Conservation (phyloP, 1,284 basidiomycete species). For the Ganoderma meredithae region DNA sequence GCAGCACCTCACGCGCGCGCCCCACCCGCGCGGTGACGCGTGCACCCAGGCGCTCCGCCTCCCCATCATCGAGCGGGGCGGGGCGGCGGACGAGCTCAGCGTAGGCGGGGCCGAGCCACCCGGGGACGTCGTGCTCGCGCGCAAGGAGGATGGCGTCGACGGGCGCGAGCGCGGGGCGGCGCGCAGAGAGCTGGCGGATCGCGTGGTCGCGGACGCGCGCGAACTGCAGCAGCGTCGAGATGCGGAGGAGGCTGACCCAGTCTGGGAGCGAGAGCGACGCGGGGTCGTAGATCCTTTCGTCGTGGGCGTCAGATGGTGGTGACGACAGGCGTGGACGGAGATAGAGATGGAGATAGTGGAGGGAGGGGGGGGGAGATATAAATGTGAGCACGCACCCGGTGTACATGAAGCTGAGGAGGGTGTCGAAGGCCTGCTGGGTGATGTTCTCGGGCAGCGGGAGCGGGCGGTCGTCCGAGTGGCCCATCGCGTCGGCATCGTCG, state of each 20-base stretch:
- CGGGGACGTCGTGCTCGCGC: slow-evolving; percentile 44
- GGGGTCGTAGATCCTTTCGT: slow-evolving; percentile 38
- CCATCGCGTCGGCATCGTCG: slow-evolving; percentile 29
- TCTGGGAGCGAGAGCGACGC: slow-evolving; percentile 37
- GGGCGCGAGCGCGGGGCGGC: slow-evolving; percentile 38
- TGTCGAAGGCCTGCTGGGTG: slow-evolving; percentile 42
- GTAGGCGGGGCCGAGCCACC: slow-evolving; percentile 50
- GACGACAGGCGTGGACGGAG: neutral
- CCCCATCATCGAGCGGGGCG: slow-evolving; percentile 43
- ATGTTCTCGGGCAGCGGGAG: slow-evolving; percentile 40
- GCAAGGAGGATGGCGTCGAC: slow-evolving; percentile 48
- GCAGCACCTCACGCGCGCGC: slow-evolving; percentile 35
- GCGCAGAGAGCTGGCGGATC: slow-evolving; percentile 42
- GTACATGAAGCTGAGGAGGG: slow-evolving; percentile 46
- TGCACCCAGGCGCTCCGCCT: slow-evolving; percentile 46
- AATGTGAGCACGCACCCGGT: slow-evolving; percentile 40
- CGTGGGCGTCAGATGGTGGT: neutral
- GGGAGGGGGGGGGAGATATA: neutral
- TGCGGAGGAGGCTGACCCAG: slow-evolving; percentile 46
- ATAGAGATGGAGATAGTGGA: neutral
- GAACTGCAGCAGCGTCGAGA: slow-evolving; percentile 45
- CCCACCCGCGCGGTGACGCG: slow-evolving; percentile 33
- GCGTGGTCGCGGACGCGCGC: slow-evolving; percentile 42
- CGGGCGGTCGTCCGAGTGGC: slow-evolving; percentile 41
- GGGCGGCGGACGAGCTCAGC: slow-evolving; percentile 45